These are phyloP conservation scores for Pythium vanterpoolii DNA, from an alignment of 352 stramenopile species.

Conservation along the genomic window DNA sequence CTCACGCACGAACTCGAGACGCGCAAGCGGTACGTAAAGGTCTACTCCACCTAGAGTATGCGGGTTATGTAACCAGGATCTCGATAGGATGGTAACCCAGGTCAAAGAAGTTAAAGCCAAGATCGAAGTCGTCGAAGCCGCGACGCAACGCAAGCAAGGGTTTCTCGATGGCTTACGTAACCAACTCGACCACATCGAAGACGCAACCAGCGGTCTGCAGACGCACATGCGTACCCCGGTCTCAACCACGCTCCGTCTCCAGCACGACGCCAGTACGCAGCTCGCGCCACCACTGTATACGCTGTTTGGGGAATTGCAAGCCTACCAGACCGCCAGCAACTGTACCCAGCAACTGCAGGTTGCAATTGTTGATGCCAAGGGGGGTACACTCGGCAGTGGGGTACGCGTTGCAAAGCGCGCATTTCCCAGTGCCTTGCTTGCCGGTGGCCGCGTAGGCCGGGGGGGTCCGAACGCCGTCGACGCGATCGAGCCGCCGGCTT, in stretches of 20 bases:
- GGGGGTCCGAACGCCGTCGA: neutral
- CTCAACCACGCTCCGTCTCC: constrained; percentile 33
- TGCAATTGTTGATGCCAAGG: constrained; percentile 45
- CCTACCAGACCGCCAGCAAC: constrained; percentile 57
- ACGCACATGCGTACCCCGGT: constrained; percentile 54
- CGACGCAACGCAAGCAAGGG: constrained; percentile 50
- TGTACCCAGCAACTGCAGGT: constrained; percentile 44
- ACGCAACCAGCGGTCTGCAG: constrained; percentile 56
- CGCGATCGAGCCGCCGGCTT: neutral
- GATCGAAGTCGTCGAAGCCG: constrained; percentile 53
- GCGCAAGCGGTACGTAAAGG: constrained; percentile 42
- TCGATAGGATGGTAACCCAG: constrained; percentile 43
- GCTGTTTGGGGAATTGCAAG: constrained; percentile 72
- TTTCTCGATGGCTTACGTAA: constrained; percentile 55
- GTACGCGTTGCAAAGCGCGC: constrained; percentile 28
- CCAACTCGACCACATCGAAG: constrained; percentile 51
- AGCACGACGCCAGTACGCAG: constrained; percentile 40
- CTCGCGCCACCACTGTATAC: constrained; percentile 59
- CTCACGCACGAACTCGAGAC: constrained; percentile 61
- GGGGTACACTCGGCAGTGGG: constrained; percentile 4
- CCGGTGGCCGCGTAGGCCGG: constrained; percentile 5
- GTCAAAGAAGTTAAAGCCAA: constrained; percentile 60
- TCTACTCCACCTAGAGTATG: neutral
- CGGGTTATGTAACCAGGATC: neutral
- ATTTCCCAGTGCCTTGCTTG: constrained; percentile 31